Percentiles rank a stretch among this genome's conserved stretches.
phyloP scores from a whole-genome alignment of 306 rosid species.

The Prinsepia uniflora region DNA sequence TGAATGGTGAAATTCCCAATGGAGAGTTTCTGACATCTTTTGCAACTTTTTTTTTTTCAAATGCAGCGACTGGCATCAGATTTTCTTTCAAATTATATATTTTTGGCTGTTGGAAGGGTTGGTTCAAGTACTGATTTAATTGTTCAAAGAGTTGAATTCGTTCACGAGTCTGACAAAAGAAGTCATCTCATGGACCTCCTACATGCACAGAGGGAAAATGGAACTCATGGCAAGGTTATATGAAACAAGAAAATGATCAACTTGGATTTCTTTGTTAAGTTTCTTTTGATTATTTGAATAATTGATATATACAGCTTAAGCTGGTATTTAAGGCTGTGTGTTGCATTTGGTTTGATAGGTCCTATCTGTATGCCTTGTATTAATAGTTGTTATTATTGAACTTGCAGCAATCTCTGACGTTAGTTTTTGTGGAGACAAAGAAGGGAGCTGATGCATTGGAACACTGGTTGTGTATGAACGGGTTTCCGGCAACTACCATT shows the following conservation, averaged over 20 bases:
- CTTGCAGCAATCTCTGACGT: slow-evolving; percentile 84
- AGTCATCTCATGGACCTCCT: slow-evolving; percentile 98
- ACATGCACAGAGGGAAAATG: slow-evolving; percentile 91
- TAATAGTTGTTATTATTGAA: slow-evolving; percentile 18
- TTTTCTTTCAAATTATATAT: slow-evolving; percentile 78
- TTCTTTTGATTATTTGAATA: slow-evolving; percentile 15
- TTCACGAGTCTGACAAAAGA: slow-evolving; percentile 86
- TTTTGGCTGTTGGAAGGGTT: slow-evolving; percentile 96
- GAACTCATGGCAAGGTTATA: slow-evolving; percentile 63
- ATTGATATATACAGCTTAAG: slow-evolving; percentile 4
- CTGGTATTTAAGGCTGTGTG: slow-evolving; percentile 8
- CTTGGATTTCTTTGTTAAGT: background rate
- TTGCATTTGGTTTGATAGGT: slow-evolving; percentile 2
- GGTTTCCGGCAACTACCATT: slow-evolving; percentile 93
- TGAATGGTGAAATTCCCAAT: slow-evolving; percentile 7
- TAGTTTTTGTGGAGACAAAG: slow-evolving; percentile 97
- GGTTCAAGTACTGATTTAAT: slow-evolving; percentile 96
- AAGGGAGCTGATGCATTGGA: slow-evolving; percentile 96
- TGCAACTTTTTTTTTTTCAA: slow-evolving; percentile 13
- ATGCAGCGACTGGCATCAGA: slow-evolving; percentile 88
- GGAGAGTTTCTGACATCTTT: slow-evolving; percentile 19
- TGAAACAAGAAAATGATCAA: background rate
- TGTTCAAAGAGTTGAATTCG: slow-evolving; percentile 89
- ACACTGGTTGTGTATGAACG: slow-evolving; percentile 76
- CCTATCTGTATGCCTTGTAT: slow-evolving; percentile 8